A percentile compares a stretch with the other conserved stretches of the same genome.
These are phyloP conservation scores for Diversispora epigaea DNA, from an alignment of 192 early-diverging fungal genomes.

Conservation along the genomic window DNA sequence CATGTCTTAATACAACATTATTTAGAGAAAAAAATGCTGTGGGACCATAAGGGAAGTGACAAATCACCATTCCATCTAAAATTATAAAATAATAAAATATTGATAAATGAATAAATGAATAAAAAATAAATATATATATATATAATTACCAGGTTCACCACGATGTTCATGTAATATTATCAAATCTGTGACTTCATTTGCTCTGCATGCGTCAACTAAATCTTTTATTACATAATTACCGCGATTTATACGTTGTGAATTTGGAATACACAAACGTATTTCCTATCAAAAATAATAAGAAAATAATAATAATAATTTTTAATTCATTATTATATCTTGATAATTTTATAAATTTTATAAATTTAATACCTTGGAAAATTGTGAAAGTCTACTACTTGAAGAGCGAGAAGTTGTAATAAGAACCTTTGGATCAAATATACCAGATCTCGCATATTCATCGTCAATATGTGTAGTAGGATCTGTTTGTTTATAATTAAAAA, in stretches of 20 bases:
- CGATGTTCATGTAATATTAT: conserved; percentile 94
- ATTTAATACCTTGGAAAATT: conserved; percentile 80
- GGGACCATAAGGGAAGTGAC: conserved; percentile 96
- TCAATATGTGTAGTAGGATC: conserved; percentile 80
- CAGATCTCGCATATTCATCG: conserved; percentile 96
- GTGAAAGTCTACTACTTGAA: conserved; percentile 85
- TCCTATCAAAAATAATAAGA: conserved; percentile 49
- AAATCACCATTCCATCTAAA: conserved; percentile 89
- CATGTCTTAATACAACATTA: conserved; percentile 97
- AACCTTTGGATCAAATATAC: conserved; percentile 92
- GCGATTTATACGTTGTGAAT: conserved; percentile 96
- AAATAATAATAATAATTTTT: neutral
- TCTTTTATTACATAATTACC: conserved; percentile 95
- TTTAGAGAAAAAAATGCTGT: conserved; percentile 97
- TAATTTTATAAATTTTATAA: neutral
- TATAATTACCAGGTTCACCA: conserved; percentile 80
- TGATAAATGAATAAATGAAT: neutral
- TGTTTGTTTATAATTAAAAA: conserved; percentile 28
- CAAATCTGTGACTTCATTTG: conserved; percentile 93
- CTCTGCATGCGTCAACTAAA: conserved; percentile 91
- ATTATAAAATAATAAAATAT: conserved; percentile 25
- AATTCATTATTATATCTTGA: neutral
- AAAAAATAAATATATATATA: conserved; percentile 7
- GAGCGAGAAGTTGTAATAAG: conserved; percentile 96
- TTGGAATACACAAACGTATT: conserved; percentile 92